phyloP scores from a whole-genome alignment of 1,284 basidiomycete species.

The Microbotryum scabiosae region DNA sequence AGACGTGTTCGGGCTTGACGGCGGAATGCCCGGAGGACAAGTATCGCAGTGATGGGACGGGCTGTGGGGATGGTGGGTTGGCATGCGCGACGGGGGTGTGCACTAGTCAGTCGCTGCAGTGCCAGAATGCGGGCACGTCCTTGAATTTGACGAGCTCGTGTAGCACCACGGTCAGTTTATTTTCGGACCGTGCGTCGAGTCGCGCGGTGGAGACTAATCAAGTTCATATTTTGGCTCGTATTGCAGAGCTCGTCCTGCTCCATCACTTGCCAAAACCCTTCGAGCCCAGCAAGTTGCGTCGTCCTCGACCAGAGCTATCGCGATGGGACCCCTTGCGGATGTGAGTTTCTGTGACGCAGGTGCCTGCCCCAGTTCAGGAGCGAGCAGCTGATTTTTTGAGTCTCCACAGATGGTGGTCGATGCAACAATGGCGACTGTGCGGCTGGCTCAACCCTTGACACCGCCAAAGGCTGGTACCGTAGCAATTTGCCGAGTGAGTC shows the following conservation, averaged over 20 bases:
- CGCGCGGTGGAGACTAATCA: too few relatives aligned
- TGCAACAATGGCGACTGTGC: slow-evolving; percentile 61
- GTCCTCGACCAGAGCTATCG: slow-evolving; percentile 64
- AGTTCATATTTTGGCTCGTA: background rate
- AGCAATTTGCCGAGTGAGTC: slow-evolving; percentile 35
- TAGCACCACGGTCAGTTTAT: slow-evolving; percentile 35
- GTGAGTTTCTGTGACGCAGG: background rate
- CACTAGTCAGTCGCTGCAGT: slow-evolving; percentile 71
- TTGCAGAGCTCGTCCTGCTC: slow-evolving; percentile 1
- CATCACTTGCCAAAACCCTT: slow-evolving; percentile 10
- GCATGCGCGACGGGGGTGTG: slow-evolving; percentile 74
- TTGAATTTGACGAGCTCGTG: slow-evolving; percentile 62
- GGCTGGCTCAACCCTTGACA: slow-evolving; percentile 55
- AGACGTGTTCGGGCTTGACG: slow-evolving; percentile 68
- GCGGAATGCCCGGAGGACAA: slow-evolving; percentile 64
- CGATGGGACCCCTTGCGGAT: slow-evolving; percentile 78
- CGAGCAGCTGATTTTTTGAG: background rate
- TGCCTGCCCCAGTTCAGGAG: background rate
- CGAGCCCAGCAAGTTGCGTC: slow-evolving; percentile 51
- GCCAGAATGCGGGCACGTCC: slow-evolving; percentile 57
- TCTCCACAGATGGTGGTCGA: slow-evolving; percentile 50
- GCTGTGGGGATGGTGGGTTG: slow-evolving; percentile 54
- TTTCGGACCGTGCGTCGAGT: too few relatives aligned
- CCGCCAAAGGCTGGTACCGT: slow-evolving; percentile 51
- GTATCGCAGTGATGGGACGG: slow-evolving; percentile 55